Evolutionary conservation across 495 filamentous ascomycete species (phyloP).

Genomic region (Podospora conica): DNA sequence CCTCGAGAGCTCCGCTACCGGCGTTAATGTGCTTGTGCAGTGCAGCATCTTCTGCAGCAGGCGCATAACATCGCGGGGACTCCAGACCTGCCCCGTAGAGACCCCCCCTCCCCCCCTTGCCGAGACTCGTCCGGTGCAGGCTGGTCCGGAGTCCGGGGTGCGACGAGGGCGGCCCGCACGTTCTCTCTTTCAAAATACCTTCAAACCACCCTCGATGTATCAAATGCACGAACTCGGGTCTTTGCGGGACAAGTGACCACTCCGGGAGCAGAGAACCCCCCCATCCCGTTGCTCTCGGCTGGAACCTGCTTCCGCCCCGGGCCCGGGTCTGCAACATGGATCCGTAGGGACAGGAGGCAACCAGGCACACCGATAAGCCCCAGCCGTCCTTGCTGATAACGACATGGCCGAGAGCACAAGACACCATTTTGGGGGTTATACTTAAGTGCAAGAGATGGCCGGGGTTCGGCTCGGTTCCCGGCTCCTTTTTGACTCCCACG

Average conservation of each 20-base stretch:
- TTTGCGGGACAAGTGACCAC: not conserved
- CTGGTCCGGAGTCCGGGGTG: not conserved
- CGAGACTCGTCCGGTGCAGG: no score
- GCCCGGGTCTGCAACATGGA: not conserved
- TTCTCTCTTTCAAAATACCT: not conserved
- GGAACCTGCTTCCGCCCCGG: not conserved
- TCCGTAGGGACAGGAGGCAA: no score
- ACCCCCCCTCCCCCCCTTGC: not conserved
- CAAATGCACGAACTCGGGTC: not conserved
- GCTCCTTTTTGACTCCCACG: not conserved
- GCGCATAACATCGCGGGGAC: not conserved
- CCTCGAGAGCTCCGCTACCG: not conserved
- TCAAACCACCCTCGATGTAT: not conserved
- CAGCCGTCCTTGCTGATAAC: not conserved
- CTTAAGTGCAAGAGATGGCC: not conserved
- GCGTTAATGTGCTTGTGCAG: not conserved
- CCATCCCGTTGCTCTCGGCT: not conserved
- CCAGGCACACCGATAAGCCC: not conserved
- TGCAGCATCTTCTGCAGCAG: not conserved
- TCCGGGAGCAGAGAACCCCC: not conserved
- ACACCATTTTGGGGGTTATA: not conserved
- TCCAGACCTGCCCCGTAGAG: not conserved
- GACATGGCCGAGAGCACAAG: not conserved
- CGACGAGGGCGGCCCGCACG: not conserved
- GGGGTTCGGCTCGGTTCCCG: not conserved